Conservation (phyloP, 352 stramenopile genomes). For the Phytophthora chlamydospora region DNA sequence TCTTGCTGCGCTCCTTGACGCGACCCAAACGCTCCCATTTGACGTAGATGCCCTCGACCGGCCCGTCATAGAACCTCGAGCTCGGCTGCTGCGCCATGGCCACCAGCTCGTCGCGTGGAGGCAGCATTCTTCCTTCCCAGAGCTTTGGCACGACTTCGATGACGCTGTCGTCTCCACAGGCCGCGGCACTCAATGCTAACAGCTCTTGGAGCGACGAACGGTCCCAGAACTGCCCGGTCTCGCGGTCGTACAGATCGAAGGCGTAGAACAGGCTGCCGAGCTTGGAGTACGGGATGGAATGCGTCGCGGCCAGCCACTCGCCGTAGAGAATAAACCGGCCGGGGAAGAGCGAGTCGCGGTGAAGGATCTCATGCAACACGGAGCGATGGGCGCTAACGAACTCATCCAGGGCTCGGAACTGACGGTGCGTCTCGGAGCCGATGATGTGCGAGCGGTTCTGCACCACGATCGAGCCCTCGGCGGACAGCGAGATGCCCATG, state of each 20-base stretch:
- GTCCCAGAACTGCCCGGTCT: conserved; percentile 53
- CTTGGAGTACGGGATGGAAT: conserved; percentile 80
- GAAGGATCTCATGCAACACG: conserved; percentile 50
- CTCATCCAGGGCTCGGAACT: conserved; percentile 70
- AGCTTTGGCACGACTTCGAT: conserved; percentile 58
- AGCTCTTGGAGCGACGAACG: conserved; percentile 40
- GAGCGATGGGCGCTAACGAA: conserved; percentile 56
- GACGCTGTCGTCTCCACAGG: conserved; percentile 8
- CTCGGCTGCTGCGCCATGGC: conserved; percentile 43
- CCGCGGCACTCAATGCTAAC: conserved; percentile 21
- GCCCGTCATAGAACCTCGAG: conserved; percentile 55
- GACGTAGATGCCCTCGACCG: conserved; percentile 59
- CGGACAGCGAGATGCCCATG: conserved; percentile 72
- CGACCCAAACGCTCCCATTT: conserved; percentile 55
- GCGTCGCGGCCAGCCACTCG: conserved; percentile 81
- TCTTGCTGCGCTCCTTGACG: conserved; percentile 61
- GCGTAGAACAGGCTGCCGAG: conserved; percentile 75
- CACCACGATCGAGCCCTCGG: conserved; percentile 55
- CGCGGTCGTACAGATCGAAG: conserved; percentile 83
- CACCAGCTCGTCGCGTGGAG: conserved; percentile 36
- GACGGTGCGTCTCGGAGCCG: conserved; percentile 54
- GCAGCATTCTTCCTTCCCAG: conserved; percentile 42
- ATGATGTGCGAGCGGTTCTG: conserved; percentile 85
- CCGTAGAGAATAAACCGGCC: conserved; percentile 81
- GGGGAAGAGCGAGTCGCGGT: conserved; percentile 56